Conservation (phyloP, 352 stramenopile species). For the Phytophthora megakarya region DNA sequence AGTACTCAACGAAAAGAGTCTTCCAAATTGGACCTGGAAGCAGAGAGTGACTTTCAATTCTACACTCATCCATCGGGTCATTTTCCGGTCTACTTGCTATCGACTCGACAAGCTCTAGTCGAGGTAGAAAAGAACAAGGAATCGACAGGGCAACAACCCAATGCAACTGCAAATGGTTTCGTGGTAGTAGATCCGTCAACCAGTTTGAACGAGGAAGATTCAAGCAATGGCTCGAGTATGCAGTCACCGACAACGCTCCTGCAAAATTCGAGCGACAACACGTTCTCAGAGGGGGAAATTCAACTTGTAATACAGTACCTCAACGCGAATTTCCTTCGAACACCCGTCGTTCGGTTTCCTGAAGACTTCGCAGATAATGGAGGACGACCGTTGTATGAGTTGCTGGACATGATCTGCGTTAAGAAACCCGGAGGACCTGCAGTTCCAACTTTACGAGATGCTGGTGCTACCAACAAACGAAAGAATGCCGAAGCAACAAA, state of each 20-base stretch:
- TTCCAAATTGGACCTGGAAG: neutral
- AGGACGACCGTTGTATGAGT: slow-evolving; percentile 86
- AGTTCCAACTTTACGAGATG: slow-evolving; percentile 23
- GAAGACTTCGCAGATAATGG: slow-evolving; percentile 74
- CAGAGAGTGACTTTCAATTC: slow-evolving; percentile 33
- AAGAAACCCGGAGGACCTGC: slow-evolving; percentile 70
- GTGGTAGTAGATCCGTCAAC: slow-evolving; percentile 51
- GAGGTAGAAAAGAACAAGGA: slow-evolving; percentile 46
- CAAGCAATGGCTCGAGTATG: neutral
- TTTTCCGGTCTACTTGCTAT: slow-evolving; percentile 68
- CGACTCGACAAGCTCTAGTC: slow-evolving; percentile 43
- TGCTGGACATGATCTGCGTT: slow-evolving; percentile 90
- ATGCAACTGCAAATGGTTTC: slow-evolving; percentile 36
- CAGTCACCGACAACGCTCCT: neutral
- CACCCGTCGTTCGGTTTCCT: slow-evolving; percentile 71
- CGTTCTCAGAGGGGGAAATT: slow-evolving; percentile 52
- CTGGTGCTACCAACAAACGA: slow-evolving; percentile 28
- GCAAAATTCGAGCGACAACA: neutral
- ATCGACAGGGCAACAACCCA: slow-evolving; percentile 17
- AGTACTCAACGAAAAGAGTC: slow-evolving; percentile 16
- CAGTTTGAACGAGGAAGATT: slow-evolving; percentile 22
- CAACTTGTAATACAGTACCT: slow-evolving; percentile 85
- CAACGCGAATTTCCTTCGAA: slow-evolving; percentile 81
- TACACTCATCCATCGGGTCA: slow-evolving; percentile 57
- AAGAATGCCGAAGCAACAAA: slow-evolving; percentile 16